Conservation (phyloP, 192 early-diverging fungal genomes). For the Coemansia reversa region DNA sequence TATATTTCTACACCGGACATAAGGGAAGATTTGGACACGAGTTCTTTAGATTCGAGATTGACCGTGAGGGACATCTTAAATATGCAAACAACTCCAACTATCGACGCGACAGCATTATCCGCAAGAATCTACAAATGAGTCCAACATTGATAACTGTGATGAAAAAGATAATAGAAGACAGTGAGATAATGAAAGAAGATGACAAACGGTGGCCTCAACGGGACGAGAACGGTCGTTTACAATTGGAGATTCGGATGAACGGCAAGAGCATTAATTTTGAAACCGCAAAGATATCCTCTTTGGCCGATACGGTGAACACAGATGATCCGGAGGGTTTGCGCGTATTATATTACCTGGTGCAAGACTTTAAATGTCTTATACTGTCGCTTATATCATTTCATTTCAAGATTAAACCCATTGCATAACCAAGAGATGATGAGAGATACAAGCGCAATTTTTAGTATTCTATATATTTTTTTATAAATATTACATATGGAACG, state of each 20-base stretch:
- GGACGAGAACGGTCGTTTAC: slow-evolving; percentile 86
- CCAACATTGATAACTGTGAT: slow-evolving; percentile 81
- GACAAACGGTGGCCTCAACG: slow-evolving; percentile 88
- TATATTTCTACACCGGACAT: slow-evolving; percentile 72
- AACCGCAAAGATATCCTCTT: slow-evolving; percentile 88
- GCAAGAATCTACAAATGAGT: slow-evolving; percentile 84
- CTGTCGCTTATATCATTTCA: slow-evolving; percentile 93
- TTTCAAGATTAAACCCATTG: slow-evolving; percentile 74
- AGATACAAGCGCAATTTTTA: no score
- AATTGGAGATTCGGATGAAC: slow-evolving; percentile 91
- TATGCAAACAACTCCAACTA: slow-evolving; percentile 99
- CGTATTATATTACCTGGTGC: slow-evolving; percentile 95
- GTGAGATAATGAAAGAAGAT: slow-evolving; percentile 93
- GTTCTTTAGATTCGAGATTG: slow-evolving; percentile 97
- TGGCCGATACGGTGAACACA: slow-evolving; percentile 85
- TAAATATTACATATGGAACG: no score
- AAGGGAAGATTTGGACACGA: slow-evolving; percentile 96
- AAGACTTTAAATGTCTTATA: slow-evolving; percentile 95
- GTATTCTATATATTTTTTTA: no score
- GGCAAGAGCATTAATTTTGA: slow-evolving; percentile 77
- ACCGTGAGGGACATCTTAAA: slow-evolving; percentile 79
- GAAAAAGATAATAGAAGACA: slow-evolving; percentile 84
- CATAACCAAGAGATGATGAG: slow-evolving; percentile 4
- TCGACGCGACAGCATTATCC: slow-evolving; percentile 93
- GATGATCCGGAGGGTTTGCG: slow-evolving; percentile 93